Base-by-base conservation (phyloP, 2,329 filamentous ascomycete genomes). In the Cladophialophora exuberans region DNA sequence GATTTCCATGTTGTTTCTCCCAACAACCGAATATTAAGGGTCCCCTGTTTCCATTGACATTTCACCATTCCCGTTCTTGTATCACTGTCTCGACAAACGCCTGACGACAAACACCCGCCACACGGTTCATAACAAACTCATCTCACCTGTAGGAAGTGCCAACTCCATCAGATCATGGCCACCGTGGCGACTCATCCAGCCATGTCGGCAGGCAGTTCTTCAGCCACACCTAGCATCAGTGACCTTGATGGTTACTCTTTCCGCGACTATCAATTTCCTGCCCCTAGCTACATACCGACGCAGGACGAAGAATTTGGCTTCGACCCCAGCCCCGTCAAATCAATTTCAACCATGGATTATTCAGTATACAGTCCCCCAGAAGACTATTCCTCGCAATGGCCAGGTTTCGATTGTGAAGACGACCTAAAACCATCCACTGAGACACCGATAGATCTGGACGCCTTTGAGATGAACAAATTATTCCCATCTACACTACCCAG, bases 281-380 rank as follows among this genome's bases (percentile, higher is more conserved):
- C 54, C 39, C 25, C 25, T 20, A 38, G 13, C 33, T 60, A 50
- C 20, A 38, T 41, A 3, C 38, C 57, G 23, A n/a, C 35, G 11
- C 47, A 56, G 15, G 52, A 59, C 20, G 62, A 63, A 33, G 57
- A 63, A 45, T 65, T 65, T 54, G 62, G 62, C 33, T 65, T 65
- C 31, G 62, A 65, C 39, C 62, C 62, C n/a, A n/a, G n/a, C 4
- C 57, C 60, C 3, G 26, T 41, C 20, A 60, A 60, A 31, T 47
- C 22, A 17, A 43, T 6, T 52, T 48, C 38, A 46, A 38, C 22
- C 45, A 54, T 48, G 28, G 54, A 62, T 45, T 61, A 45, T 18
- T 57, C 63, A 17, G 45, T 53, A n/a, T 63, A 61, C 50, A 65
- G 57, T 25, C 62, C 62, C 10, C 57, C 61, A 10, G 36, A 52